phyloP scores from a whole-genome alignment of 441 rosid genomes.

The Arabidopsis hybrid region DNA sequence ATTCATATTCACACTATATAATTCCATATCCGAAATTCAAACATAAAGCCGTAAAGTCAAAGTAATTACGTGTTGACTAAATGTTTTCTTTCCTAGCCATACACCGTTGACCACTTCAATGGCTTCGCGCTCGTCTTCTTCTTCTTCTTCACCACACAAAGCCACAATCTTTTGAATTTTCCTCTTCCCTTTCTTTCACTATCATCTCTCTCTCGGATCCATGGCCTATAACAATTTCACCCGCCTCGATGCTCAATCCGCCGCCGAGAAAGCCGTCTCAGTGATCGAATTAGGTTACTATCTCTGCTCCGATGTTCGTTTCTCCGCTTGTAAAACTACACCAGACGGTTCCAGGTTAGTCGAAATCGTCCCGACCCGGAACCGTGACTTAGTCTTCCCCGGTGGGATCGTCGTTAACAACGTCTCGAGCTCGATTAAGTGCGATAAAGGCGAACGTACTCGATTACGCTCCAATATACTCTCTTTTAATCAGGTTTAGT shows the following conservation, averaged over 20 bases:
- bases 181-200: constrained; percentile 9
- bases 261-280: constrained; percentile 86
- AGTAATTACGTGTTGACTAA: constrained; percentile 41
- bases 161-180: constrained; percentile 31
- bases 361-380: constrained; percentile 53
- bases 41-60: constrained; percentile 22
- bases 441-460: constrained; percentile 94
- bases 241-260: constrained; percentile 67
- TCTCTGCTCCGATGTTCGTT: constrained; percentile 62
- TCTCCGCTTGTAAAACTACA: constrained; percentile 64
- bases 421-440: constrained; percentile 73
- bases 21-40: neutral
- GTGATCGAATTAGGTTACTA: constrained; percentile 88
- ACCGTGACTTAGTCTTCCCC: constrained; percentile 72
- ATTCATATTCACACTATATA: neutral
- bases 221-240: constrained; percentile 55
- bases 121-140: constrained; percentile 34
- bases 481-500: constrained; percentile 77
- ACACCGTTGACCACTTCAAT: constrained; percentile 51
- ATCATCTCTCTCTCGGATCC: constrained; percentile 1
- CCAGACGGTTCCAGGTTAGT: constrained; percentile 64
- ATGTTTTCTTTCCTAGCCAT: neutral
- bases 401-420: constrained; percentile 69
- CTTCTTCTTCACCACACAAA: constrained; percentile 20
- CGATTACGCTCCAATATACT: constrained; percentile 82